These are phyloP conservation scores for Aureobasidium sp. DNA, from an alignment of 2,329 filamentous ascomycete species.

Conservation along the genomic window DNA sequence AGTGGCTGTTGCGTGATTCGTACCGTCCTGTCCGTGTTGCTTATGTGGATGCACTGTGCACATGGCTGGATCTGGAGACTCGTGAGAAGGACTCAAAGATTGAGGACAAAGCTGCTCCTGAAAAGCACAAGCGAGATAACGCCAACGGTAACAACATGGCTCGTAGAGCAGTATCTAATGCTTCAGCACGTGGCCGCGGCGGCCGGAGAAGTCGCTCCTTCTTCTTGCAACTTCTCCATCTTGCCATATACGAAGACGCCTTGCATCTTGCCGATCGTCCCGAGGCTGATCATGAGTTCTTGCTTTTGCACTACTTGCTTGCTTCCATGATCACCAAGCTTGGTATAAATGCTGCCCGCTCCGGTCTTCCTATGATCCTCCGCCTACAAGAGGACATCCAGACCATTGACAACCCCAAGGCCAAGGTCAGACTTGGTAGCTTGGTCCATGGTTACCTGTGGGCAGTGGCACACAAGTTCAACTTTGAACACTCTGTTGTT, in stretches of 20 bases:
- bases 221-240: conserved; percentile 84
- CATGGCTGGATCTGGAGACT: conserved; percentile 69
- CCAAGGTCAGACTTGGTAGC: conserved; percentile 84
- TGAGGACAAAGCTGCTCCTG: conserved; percentile 26
- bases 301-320: conserved; percentile 81
- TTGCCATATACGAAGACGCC: conserved; percentile 91
- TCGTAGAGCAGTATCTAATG: conserved; percentile 74
- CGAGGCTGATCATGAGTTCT: conserved; percentile 74
- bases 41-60: conserved; percentile 84
- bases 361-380: conserved; percentile 89
- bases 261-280: conserved; percentile 70
- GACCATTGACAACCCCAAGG: conserved; percentile 67
- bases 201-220: conserved; percentile 64
- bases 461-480: conserved; percentile 79
- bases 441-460: conserved; percentile 93
- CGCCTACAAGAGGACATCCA: conserved; percentile 87
- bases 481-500: conserved; percentile 74
- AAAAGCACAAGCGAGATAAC: conserved; percentile 45
- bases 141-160: conserved; percentile 42
- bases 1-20: conserved; percentile 88
- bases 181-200: conserved; percentile 67
- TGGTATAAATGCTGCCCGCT: conserved; percentile 83
- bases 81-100: conserved; percentile 30
- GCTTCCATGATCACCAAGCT: conserved; percentile 78
- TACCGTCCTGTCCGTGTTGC: conserved; percentile 83